These are phyloP conservation scores for Aspergillus quadricinctus DNA, from an alignment of 2,329 filamentous ascomycete species.

Conservation along the genomic window DNA sequence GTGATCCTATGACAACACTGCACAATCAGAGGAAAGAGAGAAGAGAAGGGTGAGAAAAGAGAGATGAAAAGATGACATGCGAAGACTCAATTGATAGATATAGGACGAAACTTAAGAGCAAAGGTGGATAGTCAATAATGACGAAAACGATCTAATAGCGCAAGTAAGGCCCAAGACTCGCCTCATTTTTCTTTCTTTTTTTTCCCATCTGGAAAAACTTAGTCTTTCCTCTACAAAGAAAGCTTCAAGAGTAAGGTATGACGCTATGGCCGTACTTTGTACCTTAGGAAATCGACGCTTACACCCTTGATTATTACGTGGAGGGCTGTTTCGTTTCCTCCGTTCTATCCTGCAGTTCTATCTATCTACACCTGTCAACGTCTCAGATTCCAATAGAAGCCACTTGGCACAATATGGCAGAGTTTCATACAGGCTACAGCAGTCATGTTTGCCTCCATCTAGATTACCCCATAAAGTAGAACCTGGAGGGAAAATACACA, in stretches of 20 bases:
- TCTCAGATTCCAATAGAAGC: background rate
- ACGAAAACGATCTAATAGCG: conserved; percentile 14
- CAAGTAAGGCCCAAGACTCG: conserved; percentile 13
- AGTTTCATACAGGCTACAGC: no score
- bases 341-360: no score
- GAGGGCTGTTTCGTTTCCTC: background rate
- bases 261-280: background rate
- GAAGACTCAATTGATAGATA: background rate
- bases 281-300: background rate
- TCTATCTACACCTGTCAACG: background rate
- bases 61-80: background rate
- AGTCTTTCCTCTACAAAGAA: background rate
- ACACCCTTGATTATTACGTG: background rate
- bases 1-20: background rate
- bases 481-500: background rate
- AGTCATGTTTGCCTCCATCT: background rate
- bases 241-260: background rate
- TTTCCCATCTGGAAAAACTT: background rate
- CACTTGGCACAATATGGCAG: background rate
- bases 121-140: background rate
- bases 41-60: background rate
- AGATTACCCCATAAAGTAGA: background rate
- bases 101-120: conserved; percentile 1
- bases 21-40: background rate
- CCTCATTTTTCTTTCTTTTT: background rate